Evolutionary conservation across 31 red algal genomes (phyloP).

Genomic region (Odonthalia washingtoniensis): DNA sequence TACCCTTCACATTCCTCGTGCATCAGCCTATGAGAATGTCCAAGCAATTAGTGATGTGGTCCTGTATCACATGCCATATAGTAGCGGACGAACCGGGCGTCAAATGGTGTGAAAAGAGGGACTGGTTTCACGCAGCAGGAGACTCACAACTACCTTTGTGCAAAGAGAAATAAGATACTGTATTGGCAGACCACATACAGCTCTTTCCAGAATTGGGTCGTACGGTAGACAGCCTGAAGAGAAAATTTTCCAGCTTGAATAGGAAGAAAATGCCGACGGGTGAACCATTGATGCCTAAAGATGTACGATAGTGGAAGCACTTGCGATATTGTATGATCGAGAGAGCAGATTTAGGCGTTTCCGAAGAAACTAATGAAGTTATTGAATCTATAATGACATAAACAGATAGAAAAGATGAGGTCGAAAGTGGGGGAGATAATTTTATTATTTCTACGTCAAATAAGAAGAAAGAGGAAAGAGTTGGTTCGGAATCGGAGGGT

Average conservation of each 20-base stretch:
- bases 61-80: no score
- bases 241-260: slow-evolving; percentile 31
- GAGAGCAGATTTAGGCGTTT: slow-evolving; percentile 13
- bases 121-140: slow-evolving; percentile 7
- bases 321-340: slow-evolving; percentile 16
- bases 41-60: no score
- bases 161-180: slow-evolving; percentile 19
- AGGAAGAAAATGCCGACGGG: slow-evolving; percentile 43
- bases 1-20: no score
- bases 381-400: no score
- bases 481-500: no score
- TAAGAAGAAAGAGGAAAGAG: no score
- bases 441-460: no score
- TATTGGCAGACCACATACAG: neutral
- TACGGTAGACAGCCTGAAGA: slow-evolving; percentile 32
- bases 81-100: no score
- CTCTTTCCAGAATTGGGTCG: neutral
- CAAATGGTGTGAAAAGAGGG: no score
- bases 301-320: slow-evolving; percentile 6
- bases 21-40: no score
- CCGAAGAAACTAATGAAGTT: neutral
- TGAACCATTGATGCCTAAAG: slow-evolving; percentile 23
- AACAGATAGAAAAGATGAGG: no score
- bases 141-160: neutral
- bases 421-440: no score